Base-by-base conservation (phyloP, 352 stramenopile species). In the Phytophthora hibernalis region DNA sequence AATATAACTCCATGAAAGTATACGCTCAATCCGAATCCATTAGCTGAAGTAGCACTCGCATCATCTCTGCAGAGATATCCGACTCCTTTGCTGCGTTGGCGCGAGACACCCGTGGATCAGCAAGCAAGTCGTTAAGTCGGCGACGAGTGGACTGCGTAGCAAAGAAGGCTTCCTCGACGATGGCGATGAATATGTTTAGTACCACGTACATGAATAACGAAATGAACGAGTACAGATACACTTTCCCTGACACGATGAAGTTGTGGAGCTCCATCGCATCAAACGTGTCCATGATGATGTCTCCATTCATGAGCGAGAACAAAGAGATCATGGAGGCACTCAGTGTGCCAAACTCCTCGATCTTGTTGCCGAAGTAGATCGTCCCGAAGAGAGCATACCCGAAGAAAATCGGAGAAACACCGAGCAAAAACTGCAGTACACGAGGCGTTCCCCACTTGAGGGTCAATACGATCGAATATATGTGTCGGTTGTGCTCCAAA, bases 141-240 rank as follows among this genome's bases (percentile, higher is more conserved):
- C 84, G 77, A 2, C 81, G 70, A 26, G 74, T 86, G 21, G 80
- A 80, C 44, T 88, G 79, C 28, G 86, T 93, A n/a, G 89, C 87
- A 57, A 97, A 97, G 77, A 96, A 97, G 24, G 90, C 86, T 48
- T 97, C 89, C 48, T 97, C 91, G 42, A 97, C 85, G 52, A 97
- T 95, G 13, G 89, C 90, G 28, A 97, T 95, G 60, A 97, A 97
- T 55, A 97, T 90, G 62, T 97, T 97, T 49, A 97, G 79, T 52
- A 97, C 91, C 48, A 97, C 87, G 69, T 97, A 97, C 69, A 97
- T 96, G 70, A 97, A 97, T n/a, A 97, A 70, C 57, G 83, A 77
- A 40, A 97, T 93, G 71, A 97, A 97, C 37, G 84, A 82, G 68
- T 95, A 97, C 45, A 97, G 42, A 52, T 94, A 97, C 52, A 93